These are phyloP conservation scores for Vanrija sp. DNA, from an alignment of 1,284 basidiomycete genomes.

Conservation along the genomic window DNA sequence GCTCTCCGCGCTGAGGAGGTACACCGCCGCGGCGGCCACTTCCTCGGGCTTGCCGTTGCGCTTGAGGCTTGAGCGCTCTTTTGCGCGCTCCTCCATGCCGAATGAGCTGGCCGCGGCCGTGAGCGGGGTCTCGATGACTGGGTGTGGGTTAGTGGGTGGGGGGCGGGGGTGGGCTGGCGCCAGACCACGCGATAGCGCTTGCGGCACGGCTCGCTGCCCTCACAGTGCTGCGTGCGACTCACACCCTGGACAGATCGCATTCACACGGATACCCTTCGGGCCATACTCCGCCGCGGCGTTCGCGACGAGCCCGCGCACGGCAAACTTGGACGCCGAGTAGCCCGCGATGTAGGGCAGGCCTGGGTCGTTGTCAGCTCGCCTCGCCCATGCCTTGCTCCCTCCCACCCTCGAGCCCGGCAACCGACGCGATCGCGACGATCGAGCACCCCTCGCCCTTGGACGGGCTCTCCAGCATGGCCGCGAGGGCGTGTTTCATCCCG, in stretches of 20 bases:
- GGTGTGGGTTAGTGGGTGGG: background rate
- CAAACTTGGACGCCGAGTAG: conserved; percentile 33
- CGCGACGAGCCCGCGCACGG: conserved; percentile 25
- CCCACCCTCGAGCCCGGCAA: conserved; percentile 26
- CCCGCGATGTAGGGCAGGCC: conserved; percentile 31
- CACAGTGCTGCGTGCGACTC: too few species aligned
- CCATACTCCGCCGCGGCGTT: conserved; percentile 30
- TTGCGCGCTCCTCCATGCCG: conserved; percentile 9
- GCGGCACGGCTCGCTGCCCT: background rate
- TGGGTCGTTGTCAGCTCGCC: conserved; percentile 19
- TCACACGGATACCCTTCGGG: conserved; percentile 28
- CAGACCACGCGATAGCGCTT: background rate
- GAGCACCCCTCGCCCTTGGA: conserved; percentile 21
- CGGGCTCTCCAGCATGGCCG: conserved; percentile 21
- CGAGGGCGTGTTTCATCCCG: conserved; percentile 23
- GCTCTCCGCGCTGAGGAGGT: conserved; percentile 22
- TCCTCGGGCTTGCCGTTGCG: conserved; percentile 28
- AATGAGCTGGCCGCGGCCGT: background rate
- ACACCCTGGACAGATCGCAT: conserved; percentile 26
- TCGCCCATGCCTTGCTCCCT: background rate
- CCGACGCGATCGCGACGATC: conserved; percentile 25
- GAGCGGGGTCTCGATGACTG: conserved; percentile 21
- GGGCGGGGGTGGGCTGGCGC: too few species aligned
- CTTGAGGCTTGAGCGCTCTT: conserved; percentile 15
- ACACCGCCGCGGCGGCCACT: conserved; percentile 26